Percentiles rank a stretch among this genome's conserved stretches.
Conservation (phyloP, 805 yeast genomes). For the Saturnispora sekii region DNA sequence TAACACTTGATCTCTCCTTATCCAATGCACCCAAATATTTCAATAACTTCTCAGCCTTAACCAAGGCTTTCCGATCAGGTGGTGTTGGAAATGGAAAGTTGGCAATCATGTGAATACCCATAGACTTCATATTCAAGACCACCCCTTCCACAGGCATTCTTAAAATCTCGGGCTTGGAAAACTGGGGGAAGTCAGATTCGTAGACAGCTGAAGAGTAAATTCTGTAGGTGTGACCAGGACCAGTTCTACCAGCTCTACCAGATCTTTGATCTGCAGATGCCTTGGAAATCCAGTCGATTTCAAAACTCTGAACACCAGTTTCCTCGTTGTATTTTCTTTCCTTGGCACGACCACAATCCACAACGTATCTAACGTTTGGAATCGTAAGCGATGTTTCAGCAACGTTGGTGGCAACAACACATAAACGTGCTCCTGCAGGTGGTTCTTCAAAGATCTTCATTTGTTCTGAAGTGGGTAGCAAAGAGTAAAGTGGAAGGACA, state of each 20-base stretch:
- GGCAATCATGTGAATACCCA: conserved; percentile 85
- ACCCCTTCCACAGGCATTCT: conserved; percentile 96
- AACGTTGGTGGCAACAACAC: conserved; percentile 93
- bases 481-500: conserved; percentile 85
- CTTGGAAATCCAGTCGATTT: conserved; percentile 83
- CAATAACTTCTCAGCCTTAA: conserved; percentile 58
- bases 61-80: conserved; percentile 55
- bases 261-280: conserved; percentile 91
- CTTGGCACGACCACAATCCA: conserved; percentile 90
- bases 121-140: conserved; percentile 90
- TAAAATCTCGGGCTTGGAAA: conserved; percentile 80
- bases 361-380: conserved; percentile 90
- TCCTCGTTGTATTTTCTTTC: conserved; percentile 75
- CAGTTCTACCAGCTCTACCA: conserved; percentile 85
- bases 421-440: conserved; percentile 76
- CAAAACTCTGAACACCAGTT: conserved; percentile 88
- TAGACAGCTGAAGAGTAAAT: conserved; percentile 88
- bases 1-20: conserved; percentile 39
- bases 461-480: conserved; percentile 90
- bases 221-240: conserved; percentile 96
- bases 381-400: conserved; percentile 97
- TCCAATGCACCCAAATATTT: conserved; percentile 72
- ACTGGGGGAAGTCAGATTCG: conserved; percentile 76
- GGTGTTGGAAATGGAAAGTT: conserved; percentile 95
- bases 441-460: conserved; percentile 84